Evolutionary conservation across 805 yeast species (phyloP).

Genomic region (Yarrowia sp.): DNA sequence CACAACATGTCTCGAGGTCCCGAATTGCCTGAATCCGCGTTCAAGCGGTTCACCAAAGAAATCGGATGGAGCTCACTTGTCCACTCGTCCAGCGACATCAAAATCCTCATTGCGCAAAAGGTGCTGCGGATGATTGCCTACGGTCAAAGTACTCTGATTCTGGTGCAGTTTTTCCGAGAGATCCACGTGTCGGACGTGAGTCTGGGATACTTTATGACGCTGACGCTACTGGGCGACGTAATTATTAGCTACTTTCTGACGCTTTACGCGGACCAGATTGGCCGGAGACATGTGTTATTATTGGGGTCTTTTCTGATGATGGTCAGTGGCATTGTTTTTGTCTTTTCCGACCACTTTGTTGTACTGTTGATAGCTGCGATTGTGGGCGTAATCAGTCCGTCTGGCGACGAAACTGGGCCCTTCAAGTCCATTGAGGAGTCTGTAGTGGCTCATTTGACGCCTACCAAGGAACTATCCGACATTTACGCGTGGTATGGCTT

Average conservation of each 20-base stretch:
- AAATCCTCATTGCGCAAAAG: conserved; percentile 23
- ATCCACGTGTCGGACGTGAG: conserved; percentile 44
- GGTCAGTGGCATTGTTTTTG: conserved; percentile 46
- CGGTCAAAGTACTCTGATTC: conserved; percentile 41
- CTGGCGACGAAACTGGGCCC: conserved; percentile 61
- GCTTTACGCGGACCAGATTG: conserved; percentile 48
- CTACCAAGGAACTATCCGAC: conserved; percentile 48
- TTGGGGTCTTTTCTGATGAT: conserved; percentile 46
- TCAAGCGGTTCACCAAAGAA: background rate
- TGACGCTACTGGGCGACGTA: conserved; percentile 53
- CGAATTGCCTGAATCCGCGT: background rate
- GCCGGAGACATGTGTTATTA: conserved; percentile 46
- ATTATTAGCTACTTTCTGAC: conserved; percentile 49
- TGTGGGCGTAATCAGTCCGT: conserved; percentile 55
- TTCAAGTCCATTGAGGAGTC: conserved; percentile 58
- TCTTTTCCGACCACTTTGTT: conserved; percentile 39
- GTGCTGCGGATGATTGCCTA: conserved; percentile 39
- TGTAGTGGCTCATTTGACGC: conserved; percentile 48
- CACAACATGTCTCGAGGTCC: conserved; percentile 4
- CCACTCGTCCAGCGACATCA: conserved; percentile 9
- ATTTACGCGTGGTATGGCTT: conserved; percentile 59
- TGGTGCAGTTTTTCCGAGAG: conserved; percentile 48
- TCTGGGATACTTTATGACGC: conserved; percentile 52
- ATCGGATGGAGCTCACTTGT: conserved; percentile 10
- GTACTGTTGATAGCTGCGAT: conserved; percentile 44